These are phyloP conservation scores for Suhomyces ambrosiae DNA, from an alignment of 1,139 yeast species.

Conservation along the genomic window DNA sequence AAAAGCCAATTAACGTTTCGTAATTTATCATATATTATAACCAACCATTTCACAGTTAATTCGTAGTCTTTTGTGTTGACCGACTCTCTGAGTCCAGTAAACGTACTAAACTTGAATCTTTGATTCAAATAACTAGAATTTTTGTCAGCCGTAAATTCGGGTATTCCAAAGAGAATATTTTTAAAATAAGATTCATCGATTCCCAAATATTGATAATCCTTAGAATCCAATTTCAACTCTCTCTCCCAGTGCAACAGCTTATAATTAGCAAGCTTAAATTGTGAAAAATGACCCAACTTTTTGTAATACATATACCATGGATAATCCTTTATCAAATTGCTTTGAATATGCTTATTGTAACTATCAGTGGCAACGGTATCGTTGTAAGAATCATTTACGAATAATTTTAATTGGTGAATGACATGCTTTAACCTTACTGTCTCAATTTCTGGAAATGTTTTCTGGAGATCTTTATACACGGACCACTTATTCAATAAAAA, in stretches of 20 bases:
- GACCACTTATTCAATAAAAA: conserved; percentile 25
- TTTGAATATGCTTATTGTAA: conserved; percentile 43
- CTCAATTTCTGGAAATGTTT: conserved; percentile 15
- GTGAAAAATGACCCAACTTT: conserved; percentile 60
- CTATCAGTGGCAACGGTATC: conserved; percentile 34
- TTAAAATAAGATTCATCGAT: conserved; percentile 21
- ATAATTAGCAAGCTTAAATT: conserved; percentile 55
- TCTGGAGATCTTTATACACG: conserved; percentile 25
- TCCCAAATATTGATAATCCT: conserved; percentile 28
- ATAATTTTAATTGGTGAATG: conserved; percentile 19
- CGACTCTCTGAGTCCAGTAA: conserved; percentile 30
- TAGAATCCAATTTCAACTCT: conserved; percentile 26
- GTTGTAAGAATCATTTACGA: conserved; percentile 29
- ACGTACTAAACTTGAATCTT: conserved; percentile 22
- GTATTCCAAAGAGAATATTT: conserved; percentile 31
- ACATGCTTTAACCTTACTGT: conserved; percentile 24
- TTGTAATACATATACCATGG: conserved; percentile 69
- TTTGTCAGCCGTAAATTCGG: conserved; percentile 16
- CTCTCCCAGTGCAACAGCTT: conserved; percentile 54
- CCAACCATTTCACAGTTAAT: conserved; percentile 31
- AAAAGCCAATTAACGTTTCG: conserved; percentile 15
- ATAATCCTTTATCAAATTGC: conserved; percentile 55
- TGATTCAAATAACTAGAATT: conserved; percentile 11
- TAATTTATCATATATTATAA: conserved; percentile 32
- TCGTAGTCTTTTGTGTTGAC: conserved; percentile 29